These are phyloP conservation scores for Striga hermonthica DNA, from an alignment of 305 asterid species.

Conservation along the genomic window DNA sequence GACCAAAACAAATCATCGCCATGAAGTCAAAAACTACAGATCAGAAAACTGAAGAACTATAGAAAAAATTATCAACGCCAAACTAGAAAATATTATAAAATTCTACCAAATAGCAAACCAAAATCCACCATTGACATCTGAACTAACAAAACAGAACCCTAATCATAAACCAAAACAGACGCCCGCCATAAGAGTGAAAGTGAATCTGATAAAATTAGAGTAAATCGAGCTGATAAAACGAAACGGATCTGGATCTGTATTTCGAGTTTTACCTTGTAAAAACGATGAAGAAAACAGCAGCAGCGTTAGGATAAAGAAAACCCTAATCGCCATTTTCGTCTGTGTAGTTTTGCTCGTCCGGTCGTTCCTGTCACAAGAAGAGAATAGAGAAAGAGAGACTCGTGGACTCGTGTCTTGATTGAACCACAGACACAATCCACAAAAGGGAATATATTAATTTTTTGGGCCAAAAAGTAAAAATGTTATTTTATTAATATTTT, in stretches of 20 bases:
- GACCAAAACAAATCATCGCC: too few species aligned
- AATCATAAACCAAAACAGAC: background rate
- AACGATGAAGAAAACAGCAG: conserved; percentile 60
- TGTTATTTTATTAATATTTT: too few species aligned
- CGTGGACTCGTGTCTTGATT: too few species aligned
- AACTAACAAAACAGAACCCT: background rate
- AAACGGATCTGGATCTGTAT: conserved; percentile 40
- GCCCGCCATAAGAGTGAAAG: background rate
- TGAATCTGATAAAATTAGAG: background rate
- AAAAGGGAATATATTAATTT: too few species aligned
- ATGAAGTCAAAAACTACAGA: too few species aligned
- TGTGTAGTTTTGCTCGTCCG: conserved; percentile 21
- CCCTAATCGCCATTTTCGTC: conserved; percentile 61
- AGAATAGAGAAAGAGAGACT: too few species aligned
- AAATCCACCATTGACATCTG: too few species aligned
- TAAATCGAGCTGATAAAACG: background rate
- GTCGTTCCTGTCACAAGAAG: background rate
- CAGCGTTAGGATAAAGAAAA: conserved; percentile 53
- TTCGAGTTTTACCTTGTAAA: conserved; percentile 54
- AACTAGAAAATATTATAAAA: background rate
- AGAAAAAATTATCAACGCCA: conserved; percentile 16
- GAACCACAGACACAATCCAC: too few species aligned
- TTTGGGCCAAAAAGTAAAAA: too few species aligned
- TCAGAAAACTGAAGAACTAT: background rate
- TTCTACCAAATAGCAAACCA: background rate